These are phyloP conservation scores for Spergularia marina DNA, from an alignment of 148 eudicot genomes.

Conservation along the genomic window DNA sequence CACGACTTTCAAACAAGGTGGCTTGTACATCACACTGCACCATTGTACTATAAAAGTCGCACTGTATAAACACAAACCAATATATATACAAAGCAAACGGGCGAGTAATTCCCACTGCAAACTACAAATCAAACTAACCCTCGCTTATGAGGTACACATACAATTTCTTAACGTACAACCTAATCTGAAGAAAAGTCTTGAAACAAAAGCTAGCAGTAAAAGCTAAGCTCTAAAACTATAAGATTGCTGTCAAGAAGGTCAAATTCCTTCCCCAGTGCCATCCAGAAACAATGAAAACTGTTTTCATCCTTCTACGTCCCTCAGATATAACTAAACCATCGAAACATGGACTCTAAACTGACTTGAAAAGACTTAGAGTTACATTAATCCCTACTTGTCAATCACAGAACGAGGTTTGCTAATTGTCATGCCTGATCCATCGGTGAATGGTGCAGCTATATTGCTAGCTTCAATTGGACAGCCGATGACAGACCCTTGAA, in stretches of 20 bases:
- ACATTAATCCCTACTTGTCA: constrained; percentile 14
- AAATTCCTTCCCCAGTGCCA: constrained; percentile 2
- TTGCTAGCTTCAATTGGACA: constrained; percentile 15
- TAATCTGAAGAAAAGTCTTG: background rate
- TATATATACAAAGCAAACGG: background rate
- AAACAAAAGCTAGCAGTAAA: background rate
- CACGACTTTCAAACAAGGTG: too few species aligned
- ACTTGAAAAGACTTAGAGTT: constrained; percentile 6
- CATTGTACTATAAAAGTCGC: background rate
- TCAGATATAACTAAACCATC: background rate
- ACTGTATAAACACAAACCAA: background rate
- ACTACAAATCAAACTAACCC: background rate
- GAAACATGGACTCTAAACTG: constrained; percentile 8
- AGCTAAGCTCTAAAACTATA: background rate
- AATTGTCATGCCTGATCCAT: constrained; percentile 15
- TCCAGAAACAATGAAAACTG: background rate
- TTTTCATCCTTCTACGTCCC: constrained; percentile 14
- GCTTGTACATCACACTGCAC: background rate
- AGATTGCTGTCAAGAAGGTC: background rate
- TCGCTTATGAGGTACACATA: constrained; percentile 5
- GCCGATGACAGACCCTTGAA: constrained; percentile 24
- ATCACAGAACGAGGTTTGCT: constrained; percentile 9
- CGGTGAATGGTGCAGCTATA: background rate
- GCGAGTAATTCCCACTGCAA: background rate
- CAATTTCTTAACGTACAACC: background rate